phyloP scores from a whole-genome alignment of 169 alveolate genomes.

The Eimeria necatrix region DNA sequence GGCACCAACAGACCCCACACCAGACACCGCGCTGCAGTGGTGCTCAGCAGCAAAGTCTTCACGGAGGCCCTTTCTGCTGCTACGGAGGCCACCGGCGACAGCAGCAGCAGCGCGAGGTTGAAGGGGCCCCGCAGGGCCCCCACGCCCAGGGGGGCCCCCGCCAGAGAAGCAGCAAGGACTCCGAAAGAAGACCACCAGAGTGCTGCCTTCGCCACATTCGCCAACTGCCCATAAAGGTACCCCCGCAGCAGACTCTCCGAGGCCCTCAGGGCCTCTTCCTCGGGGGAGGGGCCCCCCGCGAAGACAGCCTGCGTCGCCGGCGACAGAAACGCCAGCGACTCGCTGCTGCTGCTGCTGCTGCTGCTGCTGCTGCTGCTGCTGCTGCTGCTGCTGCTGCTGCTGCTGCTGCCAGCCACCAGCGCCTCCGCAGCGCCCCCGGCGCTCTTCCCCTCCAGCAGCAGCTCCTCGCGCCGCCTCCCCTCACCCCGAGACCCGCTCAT shows the following conservation, averaged over 20 bases:
- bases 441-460: slow-evolving; percentile 45
- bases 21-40: slow-evolving; percentile 48
- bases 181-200: slow-evolving; percentile 89
- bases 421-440: slow-evolving; percentile 32
- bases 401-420: background rate
- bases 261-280: background rate
- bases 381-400: background rate
- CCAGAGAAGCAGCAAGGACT: slow-evolving; percentile 57
- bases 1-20: slow-evolving; percentile 68
- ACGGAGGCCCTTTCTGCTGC: slow-evolving; percentile 82
- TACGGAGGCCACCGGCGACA: slow-evolving; percentile 85
- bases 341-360: slow-evolving; percentile 58
- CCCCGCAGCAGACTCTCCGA: slow-evolving; percentile 40
- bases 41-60: slow-evolving; percentile 9
- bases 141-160: slow-evolving; percentile 67
- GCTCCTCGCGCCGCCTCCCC: slow-evolving; percentile 21
- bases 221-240: slow-evolving; percentile 86
- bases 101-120: slow-evolving; percentile 83
- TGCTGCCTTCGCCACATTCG: slow-evolving; percentile 86
- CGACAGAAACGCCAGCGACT: background rate
- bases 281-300: background rate
- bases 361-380: slow-evolving; percentile 39
- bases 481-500: slow-evolving; percentile 23
- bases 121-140: slow-evolving; percentile 82
- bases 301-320: background rate